Percentiles rank a stretch among this genome's conserved stretches.
Conservation (phyloP, 192 early-diverging fungal species). For the Coemansia furcata region DNA sequence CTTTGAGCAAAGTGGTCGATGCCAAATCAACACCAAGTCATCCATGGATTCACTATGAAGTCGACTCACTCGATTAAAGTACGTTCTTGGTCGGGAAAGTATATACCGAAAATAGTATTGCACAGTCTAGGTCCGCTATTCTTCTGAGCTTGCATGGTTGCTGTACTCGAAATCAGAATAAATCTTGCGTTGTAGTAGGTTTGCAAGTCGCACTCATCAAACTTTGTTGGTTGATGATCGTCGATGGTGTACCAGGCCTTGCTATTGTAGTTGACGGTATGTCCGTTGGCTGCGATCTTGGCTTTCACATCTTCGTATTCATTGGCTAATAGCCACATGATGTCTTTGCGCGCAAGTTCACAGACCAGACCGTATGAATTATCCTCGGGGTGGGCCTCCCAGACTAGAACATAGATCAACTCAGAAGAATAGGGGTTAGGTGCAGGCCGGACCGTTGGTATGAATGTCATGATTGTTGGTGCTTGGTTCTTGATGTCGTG, state of each 20-base stretch:
- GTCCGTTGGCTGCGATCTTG: not conserved
- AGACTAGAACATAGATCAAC: not conserved
- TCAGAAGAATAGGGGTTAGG: too few species aligned
- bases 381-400: not conserved
- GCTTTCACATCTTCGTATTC: not conserved
- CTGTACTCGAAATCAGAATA: not conserved
- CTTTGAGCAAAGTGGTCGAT: too few species aligned
- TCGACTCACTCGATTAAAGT: too few species aligned
- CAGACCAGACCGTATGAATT: not conserved
- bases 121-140: not conserved
- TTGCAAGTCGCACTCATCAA: not conserved
- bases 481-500: not conserved
- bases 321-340: not conserved
- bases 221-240: not conserved
- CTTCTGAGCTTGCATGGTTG: not conserved
- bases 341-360: not conserved
- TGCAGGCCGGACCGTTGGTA: not conserved
- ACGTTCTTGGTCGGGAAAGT: not conserved
- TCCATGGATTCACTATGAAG: too few species aligned
- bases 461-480: not conserved
- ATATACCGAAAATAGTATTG: not conserved
- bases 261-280: not conserved
- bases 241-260: not conserved
- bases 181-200: not conserved
- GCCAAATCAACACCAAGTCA: too few species aligned